Conservation (phyloP, 306 rosid species). For the Hylodesmum podocarpum region DNA sequence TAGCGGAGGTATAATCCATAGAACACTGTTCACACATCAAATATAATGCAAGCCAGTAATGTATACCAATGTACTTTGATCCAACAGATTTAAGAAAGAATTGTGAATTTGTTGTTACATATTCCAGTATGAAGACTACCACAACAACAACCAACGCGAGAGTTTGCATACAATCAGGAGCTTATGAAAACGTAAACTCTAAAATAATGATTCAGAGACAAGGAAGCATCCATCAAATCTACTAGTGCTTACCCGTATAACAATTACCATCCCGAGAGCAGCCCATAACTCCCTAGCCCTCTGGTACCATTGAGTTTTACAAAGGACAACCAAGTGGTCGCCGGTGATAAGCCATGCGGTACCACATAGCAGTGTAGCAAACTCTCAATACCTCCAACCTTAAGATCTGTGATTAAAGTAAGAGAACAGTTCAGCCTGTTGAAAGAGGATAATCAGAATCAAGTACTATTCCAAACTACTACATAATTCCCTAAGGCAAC, state of each 20-base stretch:
- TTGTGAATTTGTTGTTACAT: background rate
- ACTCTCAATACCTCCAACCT: slow-evolving; percentile 36
- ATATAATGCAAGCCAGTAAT: background rate
- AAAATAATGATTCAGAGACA: background rate
- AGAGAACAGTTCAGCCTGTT: background rate
- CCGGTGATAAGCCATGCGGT: slow-evolving; percentile 33
- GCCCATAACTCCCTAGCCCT: slow-evolving; percentile 84
- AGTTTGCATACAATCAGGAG: background rate
- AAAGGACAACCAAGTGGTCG: slow-evolving; percentile 26
- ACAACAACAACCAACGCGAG: background rate
- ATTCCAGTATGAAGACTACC: background rate
- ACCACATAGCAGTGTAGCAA: slow-evolving; percentile 34
- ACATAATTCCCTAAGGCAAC: background rate
- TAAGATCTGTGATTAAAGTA: slow-evolving; percentile 32
- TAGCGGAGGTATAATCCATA: slow-evolving; percentile 12
- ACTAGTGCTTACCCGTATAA: slow-evolving; percentile 49
- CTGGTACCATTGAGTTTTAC: slow-evolving; percentile 68
- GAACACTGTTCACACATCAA: background rate
- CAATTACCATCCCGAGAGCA: slow-evolving; percentile 46
- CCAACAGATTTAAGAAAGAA: background rate
- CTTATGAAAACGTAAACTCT: background rate
- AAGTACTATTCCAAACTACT: background rate
- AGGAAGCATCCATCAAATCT: slow-evolving; percentile 12
- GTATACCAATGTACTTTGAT: background rate
- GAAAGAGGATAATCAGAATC: background rate